Base-by-base conservation (phyloP, 2,329 filamentous ascomycete species). In the Leptodontidium sp. region DNA sequence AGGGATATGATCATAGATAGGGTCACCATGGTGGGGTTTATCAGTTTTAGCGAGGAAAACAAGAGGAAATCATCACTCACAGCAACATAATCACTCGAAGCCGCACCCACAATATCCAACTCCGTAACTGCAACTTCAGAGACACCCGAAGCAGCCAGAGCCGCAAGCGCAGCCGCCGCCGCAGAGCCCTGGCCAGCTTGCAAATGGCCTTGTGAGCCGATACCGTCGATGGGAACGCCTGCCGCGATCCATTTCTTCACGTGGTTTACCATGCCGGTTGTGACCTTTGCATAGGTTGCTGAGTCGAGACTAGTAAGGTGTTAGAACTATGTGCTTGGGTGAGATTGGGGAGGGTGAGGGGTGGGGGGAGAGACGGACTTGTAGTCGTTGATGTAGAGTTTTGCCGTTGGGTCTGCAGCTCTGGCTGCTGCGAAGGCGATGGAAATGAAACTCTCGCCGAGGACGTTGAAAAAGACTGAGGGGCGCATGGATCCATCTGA, bases 351-450 rank as follows among this genome's bases (percentile, higher is more conserved):
- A 32, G 4, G 24, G 59, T 21, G 21, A 21, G 21, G 21, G 21
- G 21, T 21, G 9, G 26, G 59, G 35, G 57, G 17, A 35, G 43
- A 24, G 55, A 45, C 38, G 57, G 29, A 59, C 57, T 91, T 91
- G 80, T 85, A 88, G 78, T 93, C 91, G 80, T 93, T 94, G 81
- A 93, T 91, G 82, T 92, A 94, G 49, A 93, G 83, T 80, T 90
- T 90, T 2, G 88, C 90, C 66, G 80, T 75, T 2, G 91, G 89
- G 77, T 93, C 91, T 15, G 89, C 90, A 9, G 83, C 83, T 63
- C 87, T 85, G 24, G 91, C 91, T 12, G 91, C 87, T 64, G 86
- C 83, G 81, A 93, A 93, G 45, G 91, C 91, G 74, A 91, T 90
- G 26, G 83, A 82, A 64, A 93, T 87, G 76, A 90, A 93, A 78